Base-by-base conservation (phyloP, 345 rosid genomes). In the Rhodomyrtus tomentosa region DNA sequence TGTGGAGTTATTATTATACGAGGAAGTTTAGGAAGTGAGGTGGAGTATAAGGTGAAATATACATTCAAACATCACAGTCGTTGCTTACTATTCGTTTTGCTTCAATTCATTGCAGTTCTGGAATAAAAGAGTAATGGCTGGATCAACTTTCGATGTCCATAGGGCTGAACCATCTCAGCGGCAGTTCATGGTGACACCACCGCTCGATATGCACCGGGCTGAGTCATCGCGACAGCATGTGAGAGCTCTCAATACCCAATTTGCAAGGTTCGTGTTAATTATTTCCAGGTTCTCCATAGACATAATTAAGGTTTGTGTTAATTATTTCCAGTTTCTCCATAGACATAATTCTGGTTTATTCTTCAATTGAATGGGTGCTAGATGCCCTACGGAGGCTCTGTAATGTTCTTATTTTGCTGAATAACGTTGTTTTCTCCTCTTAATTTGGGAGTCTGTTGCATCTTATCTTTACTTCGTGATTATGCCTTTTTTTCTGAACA, bases 161-260 rank as follows among this genome's bases (percentile, higher is more conserved):
- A 92, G 93, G 87, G 91, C 92, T 21, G 91, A 91, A 59, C 83
- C 91, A 50, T 88, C 93, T 81, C 93, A 93, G 32, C 91, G 86
- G 85, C 89, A 86, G 85, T 50, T 86, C 22, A 82, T 76, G 36
- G 84, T 83, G 45, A 55, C 88, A 5, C 87, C 89, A 4, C 79
- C 87, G 3, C 88, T 95, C 84, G 98, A 95, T 88, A 83, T 81
- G 54, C 89, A 89, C 84, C 89, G 92, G 12, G 98, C 98, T 52
- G 94, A 93, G 90, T 88, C 90, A 87, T 93, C 98, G 83, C 89
- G 84, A 68, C 96, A 92, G 89, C 98, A 95, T 88, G 98, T 95
- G 90, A 90, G 95, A 87, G 96, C 98, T 90, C 98, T 95, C 87
- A 97, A 97, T 90, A 87, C 91, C 84, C 99, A 97, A 87, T 97